These are phyloP conservation scores for Sarcodon sp. DNA, from an alignment of 768 basidiomycete species.

Conservation along the genomic window DNA sequence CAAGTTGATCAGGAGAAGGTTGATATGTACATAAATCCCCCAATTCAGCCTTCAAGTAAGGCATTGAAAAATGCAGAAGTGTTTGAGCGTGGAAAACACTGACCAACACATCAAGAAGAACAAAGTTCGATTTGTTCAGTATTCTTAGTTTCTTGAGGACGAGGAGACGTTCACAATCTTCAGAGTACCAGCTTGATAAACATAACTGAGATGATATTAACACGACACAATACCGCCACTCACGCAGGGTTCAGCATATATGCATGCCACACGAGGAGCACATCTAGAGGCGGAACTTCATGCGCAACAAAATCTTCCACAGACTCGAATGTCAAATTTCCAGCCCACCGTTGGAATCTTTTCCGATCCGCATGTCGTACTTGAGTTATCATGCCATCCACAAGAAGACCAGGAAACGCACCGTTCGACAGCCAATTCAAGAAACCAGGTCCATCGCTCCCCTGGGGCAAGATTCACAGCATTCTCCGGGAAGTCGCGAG, in stretches of 20 bases:
- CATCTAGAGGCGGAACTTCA: conserved; percentile 23
- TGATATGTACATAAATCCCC: not conserved
- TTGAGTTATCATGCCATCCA: no score
- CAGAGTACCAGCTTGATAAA: conserved; percentile 8
- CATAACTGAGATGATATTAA: not conserved
- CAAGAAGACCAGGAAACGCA: conserved; percentile 1
- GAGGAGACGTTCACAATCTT: conserved; percentile 1
- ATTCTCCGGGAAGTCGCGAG: conserved; percentile 12
- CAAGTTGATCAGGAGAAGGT: not conserved
- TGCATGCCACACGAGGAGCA: conserved; percentile 31
- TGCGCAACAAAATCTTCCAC: conserved; percentile 14
- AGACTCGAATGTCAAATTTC: conserved; percentile 8
- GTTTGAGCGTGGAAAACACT: not conserved
- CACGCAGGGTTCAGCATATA: conserved; percentile 26
- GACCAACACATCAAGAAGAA: not conserved
- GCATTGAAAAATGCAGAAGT: not conserved
- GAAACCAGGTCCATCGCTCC: conserved; percentile 25
- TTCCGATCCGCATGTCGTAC: no score
- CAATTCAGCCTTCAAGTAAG: not conserved
- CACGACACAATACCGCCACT: not conserved
- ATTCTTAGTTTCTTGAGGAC: not conserved
- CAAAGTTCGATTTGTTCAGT: not conserved
- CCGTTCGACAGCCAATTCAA: conserved; percentile 25
- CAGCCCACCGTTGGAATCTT: conserved; percentile 23
- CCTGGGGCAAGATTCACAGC: conserved; percentile 14